phyloP scores from a whole-genome alignment of 164 flowering plant genomes.

The Tetrastigma voinierianum region DNA sequence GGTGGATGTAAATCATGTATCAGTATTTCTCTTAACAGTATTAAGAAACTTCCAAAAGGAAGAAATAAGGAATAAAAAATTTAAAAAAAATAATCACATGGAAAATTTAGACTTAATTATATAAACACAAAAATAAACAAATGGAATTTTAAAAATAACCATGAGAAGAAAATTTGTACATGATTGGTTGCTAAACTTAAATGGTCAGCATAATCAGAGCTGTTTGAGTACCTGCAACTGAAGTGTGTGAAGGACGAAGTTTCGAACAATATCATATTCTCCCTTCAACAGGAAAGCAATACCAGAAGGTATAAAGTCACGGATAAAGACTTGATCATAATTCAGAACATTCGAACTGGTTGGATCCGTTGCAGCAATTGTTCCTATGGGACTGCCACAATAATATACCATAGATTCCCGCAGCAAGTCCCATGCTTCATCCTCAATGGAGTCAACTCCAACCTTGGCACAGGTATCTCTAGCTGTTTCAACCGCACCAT shows the following conservation, averaged over 20 bases:
- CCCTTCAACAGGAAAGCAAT: slow-evolving; percentile 62
- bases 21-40: too few species aligned
- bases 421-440: slow-evolving; percentile 58
- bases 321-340: slow-evolving; percentile 65
- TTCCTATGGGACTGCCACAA: slow-evolving; percentile 57
- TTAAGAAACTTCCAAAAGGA: too few species aligned
- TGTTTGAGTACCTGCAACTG: slow-evolving; percentile 50
- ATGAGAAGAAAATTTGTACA: not conserved
- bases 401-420: slow-evolving; percentile 48
- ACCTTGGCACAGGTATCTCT: slow-evolving; percentile 14
- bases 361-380: slow-evolving; percentile 64
- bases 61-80: not conserved
- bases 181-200: not conserved
- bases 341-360: slow-evolving; percentile 39
- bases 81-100: not conserved
- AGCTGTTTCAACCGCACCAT: slow-evolving; percentile 18
- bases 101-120: not conserved
- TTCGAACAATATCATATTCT: slow-evolving; percentile 61
- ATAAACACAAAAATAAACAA: not conserved
- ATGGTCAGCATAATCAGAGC: not conserved
- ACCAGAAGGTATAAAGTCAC: slow-evolving; percentile 67
- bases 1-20: too few species aligned
- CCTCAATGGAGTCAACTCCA: slow-evolving; percentile 32
- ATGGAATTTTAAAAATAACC: not conserved
- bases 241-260: slow-evolving; percentile 56